Base-by-base conservation (phyloP, 2,329 filamentous ascomycete genomes). In the Colletotrichum lindemuthianum region DNA sequence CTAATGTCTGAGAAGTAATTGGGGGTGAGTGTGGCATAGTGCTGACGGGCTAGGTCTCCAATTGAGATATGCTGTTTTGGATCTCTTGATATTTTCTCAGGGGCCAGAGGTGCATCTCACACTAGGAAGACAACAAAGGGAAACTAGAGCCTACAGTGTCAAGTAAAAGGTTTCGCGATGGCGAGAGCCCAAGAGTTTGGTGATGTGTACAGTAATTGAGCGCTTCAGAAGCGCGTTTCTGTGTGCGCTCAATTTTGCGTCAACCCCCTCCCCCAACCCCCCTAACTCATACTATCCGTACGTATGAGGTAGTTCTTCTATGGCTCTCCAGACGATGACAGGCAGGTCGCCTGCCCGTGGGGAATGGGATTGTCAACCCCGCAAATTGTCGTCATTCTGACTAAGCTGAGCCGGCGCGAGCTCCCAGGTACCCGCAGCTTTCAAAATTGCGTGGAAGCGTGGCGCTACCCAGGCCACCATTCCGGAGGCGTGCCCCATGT, bases 311-410 rank as follows among this genome's bases (percentile, higher is more conserved):
- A n/a, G n/a, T 24, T 24, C 24, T 24, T 24, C 24, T 24, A 4
- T 24, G 24, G 24, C 24, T 24, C 24, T 24, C 24, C 24, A 24
- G 24, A 24, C 24, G 24, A 24, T 24, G 24, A 24, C 24, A 24
- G 24, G 24, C 24, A 24, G 24, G 24, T 24, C 24, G 24, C 24
- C 24, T 4, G 24, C 24, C 24, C 24, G 59, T 59, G 59, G 59
- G 59, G 52, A 53, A 44, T 33, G 39, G 13, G 16, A 43, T 40
- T 13, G 41, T 40, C 40, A 59, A 66, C 63, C 63, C 63, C 63
- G 59, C 63, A 66, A 66, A 63, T 45, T 63, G 63, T 66, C 63
- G 63, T 66, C 63, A 66, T 66, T 50, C 52, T 66, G 59, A 66
- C 52, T 66, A 66, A 66, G 52, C 48, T 16, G 13, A 16, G 6